These are phyloP conservation scores for Nigrospora oryzae DNA, from an alignment of 2,329 filamentous ascomycete species.

Conservation along the genomic window DNA sequence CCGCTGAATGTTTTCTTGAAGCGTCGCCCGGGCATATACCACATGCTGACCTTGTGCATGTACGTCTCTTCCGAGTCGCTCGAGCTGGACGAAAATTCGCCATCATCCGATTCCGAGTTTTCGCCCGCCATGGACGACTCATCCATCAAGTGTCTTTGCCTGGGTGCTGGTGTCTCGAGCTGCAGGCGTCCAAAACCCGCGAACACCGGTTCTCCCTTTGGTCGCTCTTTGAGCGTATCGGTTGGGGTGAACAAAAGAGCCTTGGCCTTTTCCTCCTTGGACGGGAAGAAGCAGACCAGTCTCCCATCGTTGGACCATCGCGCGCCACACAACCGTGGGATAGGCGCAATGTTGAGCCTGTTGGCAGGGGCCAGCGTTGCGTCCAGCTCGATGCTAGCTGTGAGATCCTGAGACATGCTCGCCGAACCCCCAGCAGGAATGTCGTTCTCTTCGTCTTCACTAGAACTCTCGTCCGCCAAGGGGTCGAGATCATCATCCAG, in stretches of 20 bases:
- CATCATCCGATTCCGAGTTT: conserved; percentile 40
- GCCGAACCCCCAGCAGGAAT: conserved; percentile 44
- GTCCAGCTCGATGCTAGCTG: conserved; percentile 43
- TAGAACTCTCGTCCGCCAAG: conserved; percentile 70
- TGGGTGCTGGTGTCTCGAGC: conserved; percentile 38
- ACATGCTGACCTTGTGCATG: conserved; percentile 47
- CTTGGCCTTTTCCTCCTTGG: conserved; percentile 53
- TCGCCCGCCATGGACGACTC: conserved; percentile 44
- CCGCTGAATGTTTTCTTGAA: conserved; percentile 49
- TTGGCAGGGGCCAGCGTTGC: conserved; percentile 42
- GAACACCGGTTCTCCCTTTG: conserved; percentile 46
- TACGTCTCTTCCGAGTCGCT: conserved; percentile 57
- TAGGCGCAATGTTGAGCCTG: conserved; percentile 44
- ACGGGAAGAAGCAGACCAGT: conserved; percentile 60
- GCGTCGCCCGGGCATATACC: conserved; percentile 44
- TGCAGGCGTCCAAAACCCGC: conserved; percentile 48
- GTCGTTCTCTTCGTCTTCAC: conserved; percentile 65
- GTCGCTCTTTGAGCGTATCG: conserved; percentile 36
- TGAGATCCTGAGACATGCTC: conserved; percentile 55
- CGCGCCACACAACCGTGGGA: conserved; percentile 50
- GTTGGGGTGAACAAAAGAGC: conserved; percentile 37
- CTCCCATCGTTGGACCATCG: conserved; percentile 54
- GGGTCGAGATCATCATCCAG: conserved; percentile 48
- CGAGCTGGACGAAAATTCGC: conserved; percentile 38
- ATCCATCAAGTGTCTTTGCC: conserved; percentile 36